Evolutionary conservation across 176 grass and related monocot species (phyloP).

Genomic region (Bothriochloa decipiens): DNA sequence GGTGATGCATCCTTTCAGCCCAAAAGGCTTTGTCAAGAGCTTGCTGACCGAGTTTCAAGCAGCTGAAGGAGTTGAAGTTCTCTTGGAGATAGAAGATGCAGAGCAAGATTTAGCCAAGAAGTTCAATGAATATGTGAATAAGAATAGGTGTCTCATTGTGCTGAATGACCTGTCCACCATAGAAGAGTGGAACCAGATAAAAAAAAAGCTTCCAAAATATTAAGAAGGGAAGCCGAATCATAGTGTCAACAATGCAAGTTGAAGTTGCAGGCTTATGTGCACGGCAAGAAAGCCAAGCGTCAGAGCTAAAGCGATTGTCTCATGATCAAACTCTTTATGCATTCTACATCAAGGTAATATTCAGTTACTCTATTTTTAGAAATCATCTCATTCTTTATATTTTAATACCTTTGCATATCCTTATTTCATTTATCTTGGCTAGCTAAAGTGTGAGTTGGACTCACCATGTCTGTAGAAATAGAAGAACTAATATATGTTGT

Average conservation of each 20-base stretch:
- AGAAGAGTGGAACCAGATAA: conserved; percentile 26
- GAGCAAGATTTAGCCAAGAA: no score
- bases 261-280: conserved; percentile 15
- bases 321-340: background rate
- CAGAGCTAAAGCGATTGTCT: background rate
- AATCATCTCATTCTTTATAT: background rate
- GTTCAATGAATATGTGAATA: no score
- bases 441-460: no score
- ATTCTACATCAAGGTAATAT: background rate
- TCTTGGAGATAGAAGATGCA: background rate
- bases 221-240: conserved; percentile 10
- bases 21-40: background rate
- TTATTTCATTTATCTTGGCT: no score
- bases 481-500: no score
- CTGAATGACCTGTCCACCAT: background rate
- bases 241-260: background rate
- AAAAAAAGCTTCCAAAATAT: background rate
- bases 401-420: no score
- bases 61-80: background rate
- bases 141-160: conserved; percentile 17
- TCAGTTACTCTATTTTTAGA: background rate
- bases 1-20: conserved; percentile 19
- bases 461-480: no score
- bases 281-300: background rate
- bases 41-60: background rate